Percentiles rank a stretch among this genome's conserved stretches.
Evolutionary conservation across 805 yeast genomes (phyloP).

Genomic region (Candida broadrunensis): DNA sequence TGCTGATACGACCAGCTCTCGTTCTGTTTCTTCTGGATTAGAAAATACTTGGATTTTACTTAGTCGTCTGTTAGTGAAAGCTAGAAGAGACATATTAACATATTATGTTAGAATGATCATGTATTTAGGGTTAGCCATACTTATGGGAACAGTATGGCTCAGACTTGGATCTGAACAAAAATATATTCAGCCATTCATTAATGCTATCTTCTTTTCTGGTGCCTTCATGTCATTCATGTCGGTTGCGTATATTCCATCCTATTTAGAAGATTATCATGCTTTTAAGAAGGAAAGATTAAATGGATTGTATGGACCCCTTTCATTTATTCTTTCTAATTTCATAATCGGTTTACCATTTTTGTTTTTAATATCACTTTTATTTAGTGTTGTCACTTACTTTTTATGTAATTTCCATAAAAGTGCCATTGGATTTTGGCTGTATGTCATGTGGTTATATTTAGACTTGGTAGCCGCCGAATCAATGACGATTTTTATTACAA

Average conservation of each 20-base stretch:
- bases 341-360: slow-evolving; percentile 35
- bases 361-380: slow-evolving; percentile 26
- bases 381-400: slow-evolving; percentile 32
- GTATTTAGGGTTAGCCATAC: slow-evolving; percentile 37
- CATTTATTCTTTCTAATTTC: slow-evolving; percentile 33
- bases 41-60: slow-evolving; percentile 15
- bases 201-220: slow-evolving; percentile 40
- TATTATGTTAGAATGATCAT: slow-evolving; percentile 34
- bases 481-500: slow-evolving; percentile 32
- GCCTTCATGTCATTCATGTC: slow-evolving; percentile 32
- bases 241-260: slow-evolving; percentile 40
- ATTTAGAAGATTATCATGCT: slow-evolving; percentile 28
- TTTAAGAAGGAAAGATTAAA: slow-evolving; percentile 30
- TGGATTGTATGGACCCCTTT: slow-evolving; percentile 35
- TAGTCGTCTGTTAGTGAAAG: slow-evolving; percentile 25
- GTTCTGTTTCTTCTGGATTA: neutral
- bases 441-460: slow-evolving; percentile 35
- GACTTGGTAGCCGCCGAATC: slow-evolving; percentile 41
- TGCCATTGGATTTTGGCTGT: slow-evolving; percentile 29
- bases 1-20: too few species aligned
- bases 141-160: slow-evolving; percentile 37
- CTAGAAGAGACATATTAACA: slow-evolving; percentile 32
- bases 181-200: slow-evolving; percentile 30
- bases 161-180: slow-evolving; percentile 25
- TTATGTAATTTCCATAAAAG: slow-evolving; percentile 26